These are phyloP conservation scores for Sphagnum fallax DNA, from an alignment of 228 moss, liverwort and hornwort genomes.

Conservation along the genomic window DNA sequence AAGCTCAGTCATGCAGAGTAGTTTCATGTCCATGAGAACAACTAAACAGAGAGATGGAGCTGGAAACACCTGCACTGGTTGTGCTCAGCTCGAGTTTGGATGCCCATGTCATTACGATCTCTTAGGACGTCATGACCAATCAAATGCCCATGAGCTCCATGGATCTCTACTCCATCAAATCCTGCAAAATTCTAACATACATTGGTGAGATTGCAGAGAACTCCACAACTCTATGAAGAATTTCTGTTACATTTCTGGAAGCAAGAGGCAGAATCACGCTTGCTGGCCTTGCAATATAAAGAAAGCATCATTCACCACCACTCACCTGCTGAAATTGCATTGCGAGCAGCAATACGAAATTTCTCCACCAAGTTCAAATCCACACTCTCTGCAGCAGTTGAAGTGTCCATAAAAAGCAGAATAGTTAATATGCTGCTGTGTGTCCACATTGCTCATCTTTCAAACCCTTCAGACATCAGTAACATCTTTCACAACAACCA, in stretches of 20 bases:
- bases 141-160: slow-evolving; percentile 75
- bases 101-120: slow-evolving; percentile 24
- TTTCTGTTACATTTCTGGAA: too few species aligned
- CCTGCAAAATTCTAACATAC: slow-evolving; percentile 16
- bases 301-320: too few species aligned
- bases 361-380: slow-evolving; percentile 28
- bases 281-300: too few species aligned
- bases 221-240: background rate
- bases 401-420: background rate
- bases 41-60: too few species aligned
- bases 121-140: slow-evolving; percentile 52
- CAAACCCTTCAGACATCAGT: background rate
- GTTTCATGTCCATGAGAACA: too few species aligned
- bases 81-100: slow-evolving; percentile 12
- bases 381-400: slow-evolving; percentile 28
- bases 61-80: slow-evolving; percentile 17
- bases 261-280: background rate
- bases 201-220: too few species aligned
- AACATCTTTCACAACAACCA: background rate
- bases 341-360: slow-evolving; percentile 40
- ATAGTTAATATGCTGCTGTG: slow-evolving; percentile 3
- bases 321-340: slow-evolving; percentile 53
- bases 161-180: slow-evolving; percentile 83
- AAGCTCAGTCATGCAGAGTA: too few species aligned
- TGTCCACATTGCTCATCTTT: background rate